These are phyloP conservation scores for Gracilaria vermiculophylla DNA, from an alignment of 23 red algal genomes.

Conservation along the genomic window DNA sequence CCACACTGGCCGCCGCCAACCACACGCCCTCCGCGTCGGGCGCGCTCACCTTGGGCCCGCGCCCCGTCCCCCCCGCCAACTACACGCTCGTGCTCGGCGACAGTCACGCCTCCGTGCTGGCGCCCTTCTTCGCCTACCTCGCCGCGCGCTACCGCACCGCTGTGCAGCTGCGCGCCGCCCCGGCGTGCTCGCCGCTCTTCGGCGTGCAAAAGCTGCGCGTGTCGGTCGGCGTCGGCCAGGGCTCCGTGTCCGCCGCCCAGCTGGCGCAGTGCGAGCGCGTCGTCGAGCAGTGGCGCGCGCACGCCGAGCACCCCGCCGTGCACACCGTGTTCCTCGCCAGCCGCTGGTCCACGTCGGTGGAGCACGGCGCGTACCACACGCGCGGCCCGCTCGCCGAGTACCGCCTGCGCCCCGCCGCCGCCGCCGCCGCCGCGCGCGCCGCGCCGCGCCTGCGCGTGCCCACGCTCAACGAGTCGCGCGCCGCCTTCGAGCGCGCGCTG, in stretches of 20 bases:
- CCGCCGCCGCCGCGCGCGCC: background rate
- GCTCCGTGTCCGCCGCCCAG: background rate
- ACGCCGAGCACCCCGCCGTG: background rate
- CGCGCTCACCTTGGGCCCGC: background rate
- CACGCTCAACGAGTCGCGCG: conserved; percentile 4
- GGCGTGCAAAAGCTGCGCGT: background rate
- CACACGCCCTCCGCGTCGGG: background rate
- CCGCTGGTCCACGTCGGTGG: conserved; percentile 1
- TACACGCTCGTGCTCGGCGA: conserved; percentile 17
- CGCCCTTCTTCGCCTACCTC: conserved; percentile 1
- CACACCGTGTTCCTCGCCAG: background rate
- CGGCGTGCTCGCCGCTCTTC: background rate
- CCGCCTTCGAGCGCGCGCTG: background rate
- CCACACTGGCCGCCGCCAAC: background rate
- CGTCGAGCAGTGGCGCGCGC: background rate
- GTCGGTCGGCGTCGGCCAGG: conserved; percentile 8
- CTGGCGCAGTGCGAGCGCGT: background rate
- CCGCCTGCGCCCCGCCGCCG: background rate
- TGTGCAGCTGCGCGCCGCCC: background rate
- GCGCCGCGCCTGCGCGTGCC: too few relatives aligned
- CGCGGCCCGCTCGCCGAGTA: conserved; percentile 18
- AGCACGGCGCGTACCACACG: background rate
- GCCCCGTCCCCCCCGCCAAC: background rate
- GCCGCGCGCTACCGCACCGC: background rate
- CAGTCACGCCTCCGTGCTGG: conserved; percentile 2